Evolutionary conservation across 345 rosid species (phyloP), one percentile per base, ranked within the genome.

Genomic region (Salix koriyanagi): DNA sequence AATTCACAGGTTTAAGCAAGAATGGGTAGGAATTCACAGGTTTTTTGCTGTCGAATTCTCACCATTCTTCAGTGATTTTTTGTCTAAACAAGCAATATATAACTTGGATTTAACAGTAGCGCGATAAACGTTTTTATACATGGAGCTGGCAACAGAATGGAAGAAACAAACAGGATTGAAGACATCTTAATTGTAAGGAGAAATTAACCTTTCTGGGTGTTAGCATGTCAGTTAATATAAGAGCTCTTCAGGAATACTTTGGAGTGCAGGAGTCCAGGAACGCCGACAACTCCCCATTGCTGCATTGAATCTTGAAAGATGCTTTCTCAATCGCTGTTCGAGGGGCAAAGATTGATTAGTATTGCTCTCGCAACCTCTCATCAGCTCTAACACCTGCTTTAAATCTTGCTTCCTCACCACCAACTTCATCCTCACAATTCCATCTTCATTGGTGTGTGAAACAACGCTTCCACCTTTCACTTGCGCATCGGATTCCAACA

Each of bases 361-460:
- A 58, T 9, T 52, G 23, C 70, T 75, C 11, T 25, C 32, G 23
- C 72, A 77, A 21, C 77, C 39, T 71, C 75, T 76, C 58, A 83
- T 69, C 18, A 70, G 28, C 67, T 84, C 83, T 67, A 86, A 46
- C 79, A 86, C 66, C 71, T 85, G 86, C 76, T 76, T 85, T 48
- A 87, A 76, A 72, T 89, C 90, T 82, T 87, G 81, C 80, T 79
- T 86, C 78, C 81, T 81, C 9, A 87, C 84, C 15, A 84, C 48
- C 30, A 89, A 44, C 81, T 84, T 87, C 79, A 86, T 48, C 77
- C 85, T 83, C 73, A 85, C 75, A 18, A 37, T 85, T 62, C 89
- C 87, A 50, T 75, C 83, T 28, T 82, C 83, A 7, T 54, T 58
- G 15, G 58, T 32, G 2, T 84, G 83, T 9, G 85, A 76, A 21